Base-by-base conservation (phyloP, 768 basidiomycete species). In the Boletus patriciae region DNA sequence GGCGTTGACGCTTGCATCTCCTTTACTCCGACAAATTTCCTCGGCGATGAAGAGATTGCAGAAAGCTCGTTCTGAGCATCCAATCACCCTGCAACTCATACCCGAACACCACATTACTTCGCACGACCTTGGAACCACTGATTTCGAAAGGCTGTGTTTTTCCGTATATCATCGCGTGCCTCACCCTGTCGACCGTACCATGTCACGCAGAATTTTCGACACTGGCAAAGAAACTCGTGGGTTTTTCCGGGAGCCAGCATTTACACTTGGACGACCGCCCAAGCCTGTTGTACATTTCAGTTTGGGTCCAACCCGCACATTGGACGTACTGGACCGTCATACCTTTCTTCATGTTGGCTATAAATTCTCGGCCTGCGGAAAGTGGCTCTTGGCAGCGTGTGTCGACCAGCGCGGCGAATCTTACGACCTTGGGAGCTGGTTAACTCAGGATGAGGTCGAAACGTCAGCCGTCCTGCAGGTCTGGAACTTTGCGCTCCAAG, bases 271-370 rank as follows among this genome's bases (percentile, higher is more conserved):
- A 8, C 76, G 85, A 40, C 72, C 79, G 1, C 46, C 62, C 43
- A 62, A 67, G 18, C 65, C 70, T 6, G 68, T 63, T 57, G 74
- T 79, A 29, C 69, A 70, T 8, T 78, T 79, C 50, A 65, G 64
- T 31, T 72, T 78, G 33, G 76, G 76, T 52, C 77, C 76, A 19
- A 65, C 70, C 2, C 70, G 70, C 8, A 69, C 80, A 2, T 62
- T 80, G 41, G 84, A 85, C 54, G 80, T 85, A 16, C 51, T 80
- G 46, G 82, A 85, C 50, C 73, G 80, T 29, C 78, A 85, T 59
- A 85, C 82, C 1, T 71, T 93, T 51, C 73, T 94, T 43, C 92
- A 94, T 66, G 78, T 93, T 38, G 92, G 83, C 3, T 94, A 94
- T 68, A 77, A 73, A 40, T 58, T 87, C 2, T 86, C 87, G 12